Evolutionary conservation across 768 basidiomycete species (phyloP).

Genomic region (Crepidotus variabilis): DNA sequence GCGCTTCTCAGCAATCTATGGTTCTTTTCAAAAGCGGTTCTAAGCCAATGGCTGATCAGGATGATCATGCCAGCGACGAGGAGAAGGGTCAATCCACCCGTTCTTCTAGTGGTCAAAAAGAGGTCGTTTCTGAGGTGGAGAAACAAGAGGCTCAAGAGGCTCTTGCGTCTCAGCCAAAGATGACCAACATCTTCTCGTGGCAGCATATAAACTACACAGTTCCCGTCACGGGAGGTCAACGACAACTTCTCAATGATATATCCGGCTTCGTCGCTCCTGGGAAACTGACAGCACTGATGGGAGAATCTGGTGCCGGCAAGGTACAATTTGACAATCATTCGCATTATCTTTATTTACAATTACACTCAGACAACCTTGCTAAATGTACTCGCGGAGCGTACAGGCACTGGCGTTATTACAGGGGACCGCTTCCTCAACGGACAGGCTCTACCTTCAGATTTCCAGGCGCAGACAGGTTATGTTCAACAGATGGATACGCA

Average conservation of each 20-base stretch:
- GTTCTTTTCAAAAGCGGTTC: slow-evolving; percentile 55
- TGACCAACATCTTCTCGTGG: slow-evolving; percentile 78
- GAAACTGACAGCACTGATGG: slow-evolving; percentile 79
- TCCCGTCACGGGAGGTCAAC: slow-evolving; percentile 38
- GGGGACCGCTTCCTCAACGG: slow-evolving; percentile 59
- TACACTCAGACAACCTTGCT: slow-evolving; percentile 44
- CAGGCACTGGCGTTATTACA: slow-evolving; percentile 40
- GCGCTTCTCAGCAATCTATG: slow-evolving; percentile 34
- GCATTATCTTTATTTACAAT: not conserved
- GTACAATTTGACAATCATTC: not conserved
- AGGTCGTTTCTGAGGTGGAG: slow-evolving; percentile 22
- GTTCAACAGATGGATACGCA: slow-evolving; percentile 87
- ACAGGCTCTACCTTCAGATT: slow-evolving; percentile 48
- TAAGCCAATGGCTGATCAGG: slow-evolving; percentile 11
- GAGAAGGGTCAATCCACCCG: slow-evolving; percentile 6
- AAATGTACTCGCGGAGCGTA: slow-evolving; percentile 53
- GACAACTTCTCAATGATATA: slow-evolving; percentile 61
- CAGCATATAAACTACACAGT: slow-evolving; percentile 68
- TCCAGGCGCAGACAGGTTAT: slow-evolving; percentile 74
- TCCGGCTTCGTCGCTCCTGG: slow-evolving; percentile 84
- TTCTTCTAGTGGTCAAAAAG: not conserved
- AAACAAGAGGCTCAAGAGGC: slow-evolving; percentile 14
- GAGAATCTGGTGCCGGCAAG: slow-evolving; percentile 47
- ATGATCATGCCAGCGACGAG: slow-evolving; percentile 19
- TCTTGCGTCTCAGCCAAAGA: slow-evolving; percentile 16